Evolutionary conservation across 345 rosid genomes (phyloP).

Genomic region (Populus simonii): DNA sequence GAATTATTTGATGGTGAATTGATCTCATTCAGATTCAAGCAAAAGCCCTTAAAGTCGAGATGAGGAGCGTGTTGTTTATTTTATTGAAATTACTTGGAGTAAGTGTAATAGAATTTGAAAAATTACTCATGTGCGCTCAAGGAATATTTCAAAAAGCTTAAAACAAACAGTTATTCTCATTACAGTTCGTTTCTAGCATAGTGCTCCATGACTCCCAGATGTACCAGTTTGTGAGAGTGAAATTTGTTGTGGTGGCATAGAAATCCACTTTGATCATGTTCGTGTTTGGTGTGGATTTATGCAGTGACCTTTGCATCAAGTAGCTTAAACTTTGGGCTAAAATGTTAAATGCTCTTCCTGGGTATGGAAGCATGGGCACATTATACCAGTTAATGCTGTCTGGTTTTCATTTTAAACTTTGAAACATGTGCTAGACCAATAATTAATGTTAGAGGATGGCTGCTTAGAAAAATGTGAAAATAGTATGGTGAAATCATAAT

Average conservation of each 20-base stretch:
- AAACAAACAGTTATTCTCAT: neutral
- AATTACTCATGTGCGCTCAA: neutral
- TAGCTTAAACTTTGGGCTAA: neutral
- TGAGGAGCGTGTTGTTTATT: neutral
- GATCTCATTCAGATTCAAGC: neutral
- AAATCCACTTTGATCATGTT: neutral
- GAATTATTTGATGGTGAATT: neutral
- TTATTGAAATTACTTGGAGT: neutral
- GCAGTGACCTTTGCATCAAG: neutral
- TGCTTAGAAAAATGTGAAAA: neutral
- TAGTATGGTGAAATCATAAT: neutral
- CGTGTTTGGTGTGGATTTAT: neutral
- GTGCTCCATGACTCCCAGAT: neutral
- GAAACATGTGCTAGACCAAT: neutral
- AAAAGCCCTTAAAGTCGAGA: neutral
- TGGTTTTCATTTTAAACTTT: neutral
- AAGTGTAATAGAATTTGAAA: neutral
- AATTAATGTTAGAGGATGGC: neutral
- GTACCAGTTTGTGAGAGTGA: neutral
- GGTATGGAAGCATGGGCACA: neutral
- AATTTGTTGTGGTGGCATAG: neutral
- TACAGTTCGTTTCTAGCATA: neutral
- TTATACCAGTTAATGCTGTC: neutral
- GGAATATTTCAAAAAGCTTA: neutral
- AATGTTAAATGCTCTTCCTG: neutral